Conservation (phyloP, 305 asterid genomes). For the Fraxinus xanthoxyloides region DNA sequence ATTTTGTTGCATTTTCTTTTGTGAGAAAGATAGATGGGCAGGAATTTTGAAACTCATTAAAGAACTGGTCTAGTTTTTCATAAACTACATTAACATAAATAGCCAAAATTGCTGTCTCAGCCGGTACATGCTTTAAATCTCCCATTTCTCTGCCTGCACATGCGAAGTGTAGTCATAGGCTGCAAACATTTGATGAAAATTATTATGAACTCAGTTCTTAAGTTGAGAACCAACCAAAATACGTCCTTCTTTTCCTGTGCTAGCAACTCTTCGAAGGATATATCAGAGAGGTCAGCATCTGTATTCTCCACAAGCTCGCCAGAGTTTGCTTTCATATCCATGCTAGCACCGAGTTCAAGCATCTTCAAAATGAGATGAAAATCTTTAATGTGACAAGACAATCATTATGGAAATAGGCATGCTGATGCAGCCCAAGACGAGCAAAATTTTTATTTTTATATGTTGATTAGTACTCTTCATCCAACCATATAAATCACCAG, state of each 20-base stretch:
- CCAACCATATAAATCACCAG: not conserved
- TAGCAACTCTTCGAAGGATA: constrained; percentile 80
- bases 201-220: constrained; percentile 8
- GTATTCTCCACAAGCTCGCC: constrained; percentile 34
- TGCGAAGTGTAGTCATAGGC: not conserved
- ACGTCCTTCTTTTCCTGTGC: constrained; percentile 80
- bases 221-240: constrained; percentile 54
- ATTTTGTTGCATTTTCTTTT: not conserved
- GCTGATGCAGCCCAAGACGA: not conserved
- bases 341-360: constrained; percentile 62
- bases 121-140: constrained; percentile 47
- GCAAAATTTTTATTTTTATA: not conserved
- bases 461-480: not conserved
- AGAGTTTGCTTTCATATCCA: constrained; percentile 56
- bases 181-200: constrained; percentile 1
- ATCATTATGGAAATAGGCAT: not conserved
- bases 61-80: not conserved
- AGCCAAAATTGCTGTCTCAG: constrained; percentile 27
- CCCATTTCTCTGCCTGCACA: constrained; percentile 74
- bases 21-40: not conserved
- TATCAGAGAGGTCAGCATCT: constrained; percentile 51
- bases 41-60: not conserved
- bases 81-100: not conserved
- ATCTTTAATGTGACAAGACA: not conserved
- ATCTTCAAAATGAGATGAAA: constrained; percentile 39